Base-by-base conservation (phyloP, 1,284 basidiomycete species). In the Tetrapyrgos nigripes region DNA sequence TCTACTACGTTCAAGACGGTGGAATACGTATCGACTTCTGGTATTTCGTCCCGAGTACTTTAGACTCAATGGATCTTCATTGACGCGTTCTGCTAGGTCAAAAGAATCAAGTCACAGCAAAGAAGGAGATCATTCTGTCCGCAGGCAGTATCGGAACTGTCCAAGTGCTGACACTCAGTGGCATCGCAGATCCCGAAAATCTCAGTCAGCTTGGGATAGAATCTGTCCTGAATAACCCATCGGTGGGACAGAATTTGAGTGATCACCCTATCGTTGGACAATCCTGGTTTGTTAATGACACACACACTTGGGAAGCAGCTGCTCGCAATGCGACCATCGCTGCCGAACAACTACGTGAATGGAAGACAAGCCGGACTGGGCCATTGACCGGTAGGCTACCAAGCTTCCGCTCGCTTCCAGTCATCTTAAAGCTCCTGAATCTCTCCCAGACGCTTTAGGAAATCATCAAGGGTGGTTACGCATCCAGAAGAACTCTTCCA, bases 381-480 rank as follows among this genome's bases (percentile, higher is more conserved):
- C 45, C 51, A 6, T 28, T 59, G 21, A 47, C 40, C 14, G 43
- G 37, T n/a, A 17, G 19, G 17, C 17, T n/a, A n/a, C 6, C 19
- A n/a, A 9, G n/a, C n/a, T n/a, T 9, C 19, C 8, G 5, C 6
- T 40, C 19, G 6, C 37, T n/a, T n/a, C 37, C 4, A 17, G 31
- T 14, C 9, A 40, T 17, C 6, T 40, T 40, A 17, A n/a, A 11
- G 37, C 17, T 40, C 37, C 31, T 33, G 17, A 4, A 17, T 40
- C 13, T 40, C 19, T 40, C 17, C n/a, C n/a, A 40, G 45, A 53
- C 21, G 40, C 50, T 9, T 28, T 53, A 11, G 40, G 45, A 14
- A 59, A 59, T 26, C 57, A 59, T n/a, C 13, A 48, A n/a, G 57
- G 26, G 13, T 59, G 52, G 47, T 24, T 55, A 4, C 40, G 57